Base-by-base conservation (phyloP, 352 stramenopile genomes). In the Thalassiosira exigua region DNA sequence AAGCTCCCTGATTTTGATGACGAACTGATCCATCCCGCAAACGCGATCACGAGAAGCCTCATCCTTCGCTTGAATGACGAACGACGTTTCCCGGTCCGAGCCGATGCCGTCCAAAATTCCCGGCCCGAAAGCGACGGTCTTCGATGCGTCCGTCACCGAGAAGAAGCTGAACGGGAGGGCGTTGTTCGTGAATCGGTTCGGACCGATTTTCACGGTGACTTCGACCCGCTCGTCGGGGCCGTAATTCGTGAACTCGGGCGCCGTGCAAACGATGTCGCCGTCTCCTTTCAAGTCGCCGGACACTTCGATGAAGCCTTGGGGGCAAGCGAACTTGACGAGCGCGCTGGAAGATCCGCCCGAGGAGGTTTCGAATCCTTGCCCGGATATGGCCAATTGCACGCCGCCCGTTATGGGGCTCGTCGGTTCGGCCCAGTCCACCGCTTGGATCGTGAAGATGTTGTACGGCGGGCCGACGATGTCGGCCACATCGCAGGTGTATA, bases 391-490 rank as follows among this genome's bases (percentile, higher is more conserved):
- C 46, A 97, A 86, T 78, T 95, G 92, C 12, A 95, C 95, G 24
- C 79, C 95, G 42, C 97, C 97, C 1, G 96, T 99, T 79, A 99
- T 96, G 12, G 96, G 95, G 42, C 96, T 96, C 51, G 94, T 94
- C n/a, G 82, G 59, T 41, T 73, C 41, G 4, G 62, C 65, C 78
- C 72, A 86, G 24, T 82, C 72, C 42, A 65, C 90, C 29, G 96
- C 96, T 60, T 94, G 88, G 39, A 98, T 96, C 0, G 85, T 86
- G 4, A 92, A 94, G 46, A 99, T 95, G 2, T 96, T 96, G 85
- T 99, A 99, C 4, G 96, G 96, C 27, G 96, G 96, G 1, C 96
- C 96, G 14, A 99, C 95, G 44, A 98, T 96, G 73, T 98, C 95
- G 44, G 86, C 94, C 17, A 97, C 96, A 50, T 98, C 96, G 24